phyloP scores from a whole-genome alignment of 148 eudicot genomes.

The Rhododendron ovatum region DNA sequence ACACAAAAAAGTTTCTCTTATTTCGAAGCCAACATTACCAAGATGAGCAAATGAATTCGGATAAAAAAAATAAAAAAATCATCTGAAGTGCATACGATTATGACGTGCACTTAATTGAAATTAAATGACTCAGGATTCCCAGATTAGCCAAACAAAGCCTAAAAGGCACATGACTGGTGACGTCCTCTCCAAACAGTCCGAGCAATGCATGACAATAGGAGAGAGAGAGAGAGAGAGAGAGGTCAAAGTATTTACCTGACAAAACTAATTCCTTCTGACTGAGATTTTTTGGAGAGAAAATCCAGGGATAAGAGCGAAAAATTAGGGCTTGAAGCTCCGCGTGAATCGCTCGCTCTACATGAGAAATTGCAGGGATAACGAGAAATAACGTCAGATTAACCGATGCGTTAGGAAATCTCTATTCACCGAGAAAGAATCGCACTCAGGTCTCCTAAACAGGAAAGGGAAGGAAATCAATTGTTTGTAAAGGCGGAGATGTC shows the following conservation, averaged over 20 bases:
- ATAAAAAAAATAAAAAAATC: background rate
- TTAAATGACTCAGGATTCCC: background rate
- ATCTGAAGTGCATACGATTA: background rate
- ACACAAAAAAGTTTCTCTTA: too few relatives aligned
- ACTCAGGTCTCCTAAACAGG: background rate
- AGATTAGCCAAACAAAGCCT: background rate
- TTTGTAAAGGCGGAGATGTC: background rate
- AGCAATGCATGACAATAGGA: background rate
- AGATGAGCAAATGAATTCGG: background rate
- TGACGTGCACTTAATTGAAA: background rate
- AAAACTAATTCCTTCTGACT: background rate
- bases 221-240: background rate
- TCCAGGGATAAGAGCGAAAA: background rate
- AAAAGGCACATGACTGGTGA: background rate
- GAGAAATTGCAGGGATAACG: background rate
- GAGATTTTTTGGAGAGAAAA: background rate
- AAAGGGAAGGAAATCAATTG: background rate
- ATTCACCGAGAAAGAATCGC: background rate
- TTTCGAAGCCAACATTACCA: background rate
- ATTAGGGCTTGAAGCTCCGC: conserved; percentile 3
- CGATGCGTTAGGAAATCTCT: background rate
- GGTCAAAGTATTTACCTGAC: background rate
- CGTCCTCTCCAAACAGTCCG: background rate
- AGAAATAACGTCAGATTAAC: background rate
- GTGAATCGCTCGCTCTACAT: background rate